Base-by-base conservation (phyloP, 108 stramenopile genomes). In the Fragilaria radians region DNA sequence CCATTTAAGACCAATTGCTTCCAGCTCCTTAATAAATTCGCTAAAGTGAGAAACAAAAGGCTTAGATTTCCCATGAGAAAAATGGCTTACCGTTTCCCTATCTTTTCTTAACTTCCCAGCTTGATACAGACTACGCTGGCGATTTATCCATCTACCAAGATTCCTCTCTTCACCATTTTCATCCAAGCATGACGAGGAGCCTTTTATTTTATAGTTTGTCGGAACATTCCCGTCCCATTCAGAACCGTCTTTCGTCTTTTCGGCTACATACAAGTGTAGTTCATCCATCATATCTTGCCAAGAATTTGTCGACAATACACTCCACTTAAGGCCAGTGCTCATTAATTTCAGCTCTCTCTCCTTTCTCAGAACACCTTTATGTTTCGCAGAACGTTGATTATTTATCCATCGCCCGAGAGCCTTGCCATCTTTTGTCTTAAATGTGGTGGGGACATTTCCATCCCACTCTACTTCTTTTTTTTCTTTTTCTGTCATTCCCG, bases 401-500 rank as follows among this genome's bases (percentile, higher is more conserved):
- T 92, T 92, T 18, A 92, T 85, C 91, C 91, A 92, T 33, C 91
- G 67, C 21, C 91, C 91, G 5, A 92, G 63, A 11, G 85, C 87
- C 65, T 92, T 89, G 14, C 86, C 91, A 46, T 85, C 83, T 46
- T 61, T 73, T 3, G 90, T 86, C 34, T 74, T 81, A 60, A 62
- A 76, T 5, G 72, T 81, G 14, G 80, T 78, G 0, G 82, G 78
- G 5, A 91, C 86, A 61, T 88, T 86, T 23, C 86, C 90, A 68
- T 92, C 86, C 90, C 91, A 92, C 17, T 72, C 61, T 66, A 83
- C 48, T 14, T 64, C 73, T 32, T 63, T 54, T 0, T 78, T 85
- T 59, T 78, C 68, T 66, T 88, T 71, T 19, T 45, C 42, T 11
- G 36, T 42, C 71, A 83, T 53, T 11, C 62, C 76, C 28, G 57